These are phyloP conservation scores for Phoenix roebelenii DNA, from an alignment of 176 grass and related monocot species.

Conservation along the genomic window DNA sequence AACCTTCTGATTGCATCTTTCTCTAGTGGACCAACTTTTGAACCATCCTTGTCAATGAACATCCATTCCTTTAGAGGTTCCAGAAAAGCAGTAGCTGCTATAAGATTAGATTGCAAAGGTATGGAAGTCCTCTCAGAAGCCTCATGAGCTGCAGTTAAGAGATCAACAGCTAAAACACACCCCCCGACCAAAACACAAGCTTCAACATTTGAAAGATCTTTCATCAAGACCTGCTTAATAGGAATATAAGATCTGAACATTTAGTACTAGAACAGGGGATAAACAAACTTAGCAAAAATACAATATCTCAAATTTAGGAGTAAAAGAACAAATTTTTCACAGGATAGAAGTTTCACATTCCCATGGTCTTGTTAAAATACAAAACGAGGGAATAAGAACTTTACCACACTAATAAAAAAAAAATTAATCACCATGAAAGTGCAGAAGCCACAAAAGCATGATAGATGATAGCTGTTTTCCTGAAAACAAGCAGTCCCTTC, in stretches of 20 bases:
- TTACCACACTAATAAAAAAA: too few relatives aligned
- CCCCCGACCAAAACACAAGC: constrained; percentile 90
- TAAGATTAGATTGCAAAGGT: constrained; percentile 94
- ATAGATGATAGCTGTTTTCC: too few relatives aligned
- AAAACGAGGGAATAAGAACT: too few relatives aligned
- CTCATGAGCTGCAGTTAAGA: constrained; percentile 77
- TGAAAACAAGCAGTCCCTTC: too few relatives aligned
- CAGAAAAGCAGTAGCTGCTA: constrained; percentile 87
- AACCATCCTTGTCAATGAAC: constrained; percentile 86
- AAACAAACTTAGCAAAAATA: too few relatives aligned
- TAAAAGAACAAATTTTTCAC: too few relatives aligned
- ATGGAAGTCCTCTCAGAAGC: constrained; percentile 88
- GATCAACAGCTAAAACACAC: constrained; percentile 86
- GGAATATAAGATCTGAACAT: neutral
- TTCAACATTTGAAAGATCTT: constrained; percentile 95
- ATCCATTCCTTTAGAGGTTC: constrained; percentile 97
- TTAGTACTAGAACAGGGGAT: too few relatives aligned
- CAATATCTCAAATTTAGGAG: too few relatives aligned
- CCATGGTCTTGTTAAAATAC: too few relatives aligned
- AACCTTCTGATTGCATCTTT: constrained; percentile 93
- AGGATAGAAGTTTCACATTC: too few relatives aligned
- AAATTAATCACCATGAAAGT: too few relatives aligned
- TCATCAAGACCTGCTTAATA: constrained; percentile 71
- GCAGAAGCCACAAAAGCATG: too few relatives aligned
- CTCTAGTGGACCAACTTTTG: constrained; percentile 76